phyloP scores from a whole-genome alignment of 129 eudicot genomes.

The Erigeron canadensis region DNA sequence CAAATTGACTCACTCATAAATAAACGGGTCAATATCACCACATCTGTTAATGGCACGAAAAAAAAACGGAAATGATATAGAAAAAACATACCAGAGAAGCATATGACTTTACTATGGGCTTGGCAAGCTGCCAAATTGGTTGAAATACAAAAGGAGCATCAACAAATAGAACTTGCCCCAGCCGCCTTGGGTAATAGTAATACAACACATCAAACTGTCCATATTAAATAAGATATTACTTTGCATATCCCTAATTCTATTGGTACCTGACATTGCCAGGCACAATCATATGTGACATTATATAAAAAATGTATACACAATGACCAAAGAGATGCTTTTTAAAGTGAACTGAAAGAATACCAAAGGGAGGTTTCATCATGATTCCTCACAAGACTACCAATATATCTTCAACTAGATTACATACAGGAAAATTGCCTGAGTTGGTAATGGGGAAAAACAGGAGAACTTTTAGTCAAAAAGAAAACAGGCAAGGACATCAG shows the following conservation, averaged over 20 bases:
- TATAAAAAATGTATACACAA: not conserved
- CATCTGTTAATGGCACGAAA: not conserved
- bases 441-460: not conserved
- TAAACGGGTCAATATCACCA: not conserved
- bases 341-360: not conserved
- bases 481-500: not conserved
- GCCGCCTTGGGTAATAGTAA: slow-evolving; percentile 81
- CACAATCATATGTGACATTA: not conserved
- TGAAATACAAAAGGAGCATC: slow-evolving; percentile 92
- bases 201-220: slow-evolving; percentile 92
- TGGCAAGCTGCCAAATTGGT: slow-evolving; percentile 88
- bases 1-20: not conserved
- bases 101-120: slow-evolving; percentile 74
- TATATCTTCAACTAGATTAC: not conserved
- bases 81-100: slow-evolving; percentile 67
- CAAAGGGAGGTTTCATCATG: not conserved
- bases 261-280: not conserved
- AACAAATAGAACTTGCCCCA: slow-evolving; percentile 85
- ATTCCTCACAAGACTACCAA: not conserved
- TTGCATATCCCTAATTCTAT: slow-evolving; percentile 10
- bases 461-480: not conserved
- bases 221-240: slow-evolving; percentile 20
- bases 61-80: not conserved
- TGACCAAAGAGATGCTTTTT: slow-evolving; percentile 3
- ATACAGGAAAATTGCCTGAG: not conserved